Base-by-base conservation (phyloP, 2,329 filamentous ascomycete species). In the Tolypocladium nubicola region DNA sequence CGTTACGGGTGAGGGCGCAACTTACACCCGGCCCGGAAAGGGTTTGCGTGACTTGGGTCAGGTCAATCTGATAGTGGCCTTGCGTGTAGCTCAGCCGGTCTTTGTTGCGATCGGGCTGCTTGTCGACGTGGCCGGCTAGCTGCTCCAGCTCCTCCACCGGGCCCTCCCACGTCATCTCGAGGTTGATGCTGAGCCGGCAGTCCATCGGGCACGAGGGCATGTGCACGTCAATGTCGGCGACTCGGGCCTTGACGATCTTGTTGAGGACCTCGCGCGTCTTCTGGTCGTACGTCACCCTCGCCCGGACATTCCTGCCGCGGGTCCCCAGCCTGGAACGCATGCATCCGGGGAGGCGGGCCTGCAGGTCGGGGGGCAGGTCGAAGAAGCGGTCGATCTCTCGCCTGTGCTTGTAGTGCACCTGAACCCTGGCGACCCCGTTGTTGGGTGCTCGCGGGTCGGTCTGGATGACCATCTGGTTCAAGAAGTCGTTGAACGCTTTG, bases 21-120 rank as follows among this genome's bases (percentile, higher is more conserved):
- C 75, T 60, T 69, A 78, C 75, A 4, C 70, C 71, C 56, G 69
- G 68, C 8, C 68, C 71, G 33, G 65, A 62, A 37, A 65, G 63
- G 7, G 67, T 67, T 54, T 78, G 79, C 13, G 85, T 88, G 47
- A 99, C 94, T 70, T 97, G 92, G 0, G 94, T 99, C 54, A 99
- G 76, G 72, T 99, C 94, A 64, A 99, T 82, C 69, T 94, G 89
- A 69, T 95, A 97, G 56, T 84, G 85, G 45, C 91, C 81, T 69
- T 97, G 95, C 11, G 81, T 86, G 73, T 99, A 99, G 68, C 89
- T 95, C 68, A 99, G 77, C 21, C 94, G 84, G 71, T 99, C 92
- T 71, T 99, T 99, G 64, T 84, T 85, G 8, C 92, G 84, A 65
- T 90, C 86, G 8, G 79, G 74, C 62, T 71, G 70, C 35, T 66